A percentile compares a stretch with the other conserved stretches of the same genome.
Evolutionary conservation across 257 asterid species (phyloP).

Genomic region (Penstemon eatonii): DNA sequence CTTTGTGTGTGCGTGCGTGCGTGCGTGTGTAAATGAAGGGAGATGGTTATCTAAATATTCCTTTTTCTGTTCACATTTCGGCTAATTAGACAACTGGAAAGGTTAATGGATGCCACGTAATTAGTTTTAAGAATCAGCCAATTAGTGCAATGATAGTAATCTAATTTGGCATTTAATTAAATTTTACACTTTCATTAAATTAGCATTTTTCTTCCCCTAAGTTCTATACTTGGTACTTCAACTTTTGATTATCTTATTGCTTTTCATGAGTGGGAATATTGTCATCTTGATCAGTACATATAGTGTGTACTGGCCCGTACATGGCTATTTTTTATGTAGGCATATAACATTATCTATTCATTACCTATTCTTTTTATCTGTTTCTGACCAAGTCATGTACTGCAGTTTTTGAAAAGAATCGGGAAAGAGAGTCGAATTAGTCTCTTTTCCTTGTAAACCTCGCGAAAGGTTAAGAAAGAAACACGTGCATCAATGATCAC

Average conservation of each 20-base stretch:
- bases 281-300: conserved; percentile 30
- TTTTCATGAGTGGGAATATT: conserved; percentile 17
- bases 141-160: not conserved
- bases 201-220: not conserved
- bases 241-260: conserved; percentile 20
- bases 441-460: too few species aligned
- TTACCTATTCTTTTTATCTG: conserved; percentile 25
- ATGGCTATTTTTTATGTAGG: conserved; percentile 35
- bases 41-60: conserved; percentile 23
- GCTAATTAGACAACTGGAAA: conserved; percentile 2
- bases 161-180: not conserved
- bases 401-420: conserved; percentile 26
- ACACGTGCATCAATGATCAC: not conserved
- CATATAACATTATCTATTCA: conserved; percentile 37
- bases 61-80: conserved; percentile 11
- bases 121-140: conserved; percentile 27
- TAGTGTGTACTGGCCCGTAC: conserved; percentile 58
- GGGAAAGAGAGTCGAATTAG: not conserved
- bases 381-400: conserved; percentile 34
- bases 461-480: not conserved
- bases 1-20: conserved; percentile 10
- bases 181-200: not conserved
- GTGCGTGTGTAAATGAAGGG: conserved; percentile 15
- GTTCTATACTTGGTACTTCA: not conserved
- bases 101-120: conserved; percentile 24